A percentile compares a stretch with the other conserved stretches of the same genome.
Conservation (phyloP, 129 eudicot genomes). For the Centaurea solstitialis region DNA sequence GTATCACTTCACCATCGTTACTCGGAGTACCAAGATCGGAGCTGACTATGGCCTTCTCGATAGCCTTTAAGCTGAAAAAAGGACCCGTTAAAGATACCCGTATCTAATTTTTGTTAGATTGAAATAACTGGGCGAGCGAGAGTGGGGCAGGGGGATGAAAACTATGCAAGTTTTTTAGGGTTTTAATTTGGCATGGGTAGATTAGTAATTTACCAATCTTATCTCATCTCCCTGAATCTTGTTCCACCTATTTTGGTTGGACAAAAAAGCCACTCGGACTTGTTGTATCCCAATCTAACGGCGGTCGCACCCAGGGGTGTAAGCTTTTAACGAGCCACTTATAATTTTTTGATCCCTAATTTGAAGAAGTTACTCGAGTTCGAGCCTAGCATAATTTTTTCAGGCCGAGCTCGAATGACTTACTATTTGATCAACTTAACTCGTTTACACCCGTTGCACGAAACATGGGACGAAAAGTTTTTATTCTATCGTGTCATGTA, state of each 20-base stretch:
- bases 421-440: no score
- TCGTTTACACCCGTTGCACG: no score
- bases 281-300: neutral
- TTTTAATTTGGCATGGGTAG: neutral
- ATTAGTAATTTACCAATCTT: neutral
- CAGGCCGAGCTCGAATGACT: no score
- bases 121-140: neutral
- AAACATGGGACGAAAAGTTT: no score
- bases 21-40: constrained; percentile 83
- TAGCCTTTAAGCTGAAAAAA: constrained; percentile 76
- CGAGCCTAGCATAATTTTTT: no score
- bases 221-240: neutral
- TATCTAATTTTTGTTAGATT: neutral
- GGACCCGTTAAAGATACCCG: neutral
- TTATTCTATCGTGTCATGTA: neutral
- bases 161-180: neutral
- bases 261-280: neutral
- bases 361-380: no score
- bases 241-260: neutral
- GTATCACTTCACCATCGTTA: constrained; percentile 90
- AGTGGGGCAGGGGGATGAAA: neutral
- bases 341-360: no score
- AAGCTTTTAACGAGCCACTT: no score
- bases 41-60: constrained; percentile 92
- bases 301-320: no score